Percentiles rank a stretch among this genome's conserved stretches.
Evolutionary conservation across 768 basidiomycete genomes (phyloP).

Genomic region (Pulveroboletus sp.): DNA sequence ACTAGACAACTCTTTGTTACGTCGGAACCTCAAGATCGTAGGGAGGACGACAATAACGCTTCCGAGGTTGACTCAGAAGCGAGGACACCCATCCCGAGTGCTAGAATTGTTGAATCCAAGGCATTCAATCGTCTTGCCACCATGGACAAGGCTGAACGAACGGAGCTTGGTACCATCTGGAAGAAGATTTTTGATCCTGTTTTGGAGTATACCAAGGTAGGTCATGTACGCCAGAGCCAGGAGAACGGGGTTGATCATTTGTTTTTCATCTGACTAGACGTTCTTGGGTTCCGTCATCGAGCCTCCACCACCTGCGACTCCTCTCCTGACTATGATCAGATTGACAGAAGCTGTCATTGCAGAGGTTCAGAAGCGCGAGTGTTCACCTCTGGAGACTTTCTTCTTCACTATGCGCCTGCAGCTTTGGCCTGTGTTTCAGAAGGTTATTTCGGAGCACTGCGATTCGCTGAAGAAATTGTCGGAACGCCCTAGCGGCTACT

Average conservation of each 20-base stretch:
- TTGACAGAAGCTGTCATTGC: constrained; percentile 76
- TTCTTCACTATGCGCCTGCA: constrained; percentile 75
- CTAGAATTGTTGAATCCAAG: constrained; percentile 24
- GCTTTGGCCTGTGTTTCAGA: constrained; percentile 94
- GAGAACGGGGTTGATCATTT: neutral
- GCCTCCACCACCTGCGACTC: constrained; percentile 65
- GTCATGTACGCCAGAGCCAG: constrained; percentile 11
- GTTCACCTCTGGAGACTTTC: constrained; percentile 76
- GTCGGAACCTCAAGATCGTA: constrained; percentile 40
- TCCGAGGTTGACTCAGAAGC: constrained; percentile 51
- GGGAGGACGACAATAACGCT: constrained; percentile 35
- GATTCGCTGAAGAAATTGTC: constrained; percentile 80
- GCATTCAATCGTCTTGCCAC: constrained; percentile 26
- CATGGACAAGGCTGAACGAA: constrained; percentile 55
- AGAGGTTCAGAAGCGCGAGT: constrained; percentile 73
- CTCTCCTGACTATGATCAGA: constrained; percentile 87
- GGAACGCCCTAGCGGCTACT: constrained; percentile 63
- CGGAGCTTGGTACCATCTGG: constrained; percentile 66
- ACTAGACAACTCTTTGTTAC: constrained; percentile 31
- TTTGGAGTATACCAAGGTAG: constrained; percentile 76
- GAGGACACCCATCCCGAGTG: constrained; percentile 30
- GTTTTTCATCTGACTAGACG: constrained; percentile 36
- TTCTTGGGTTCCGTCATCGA: constrained; percentile 69
- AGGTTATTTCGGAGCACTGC: constrained; percentile 76
- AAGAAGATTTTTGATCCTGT: constrained; percentile 92